A percentile compares a stretch with the other conserved stretches of the same genome.
These are phyloP conservation scores for Russula lepida DNA, from an alignment of 768 basidiomycete genomes.

Conservation along the genomic window DNA sequence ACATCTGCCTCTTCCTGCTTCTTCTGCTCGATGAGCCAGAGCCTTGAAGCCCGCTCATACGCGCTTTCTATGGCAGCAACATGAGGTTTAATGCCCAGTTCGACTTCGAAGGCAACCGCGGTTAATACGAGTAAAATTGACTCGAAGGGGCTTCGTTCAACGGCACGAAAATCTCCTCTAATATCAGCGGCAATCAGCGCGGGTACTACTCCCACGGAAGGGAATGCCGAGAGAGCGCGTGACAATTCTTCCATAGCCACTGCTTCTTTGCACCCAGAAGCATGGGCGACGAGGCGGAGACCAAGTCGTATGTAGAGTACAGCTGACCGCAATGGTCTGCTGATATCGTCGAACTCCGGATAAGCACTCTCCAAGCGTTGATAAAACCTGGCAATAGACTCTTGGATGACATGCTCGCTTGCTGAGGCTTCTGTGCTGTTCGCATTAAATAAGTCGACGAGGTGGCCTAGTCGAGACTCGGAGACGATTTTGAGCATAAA, in stretches of 20 bases:
- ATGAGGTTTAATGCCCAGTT: constrained; percentile 33
- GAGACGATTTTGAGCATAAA: constrained; percentile 57
- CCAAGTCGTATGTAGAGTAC: constrained; percentile 65
- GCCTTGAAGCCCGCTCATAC: constrained; percentile 64
- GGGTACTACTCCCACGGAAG: constrained; percentile 39
- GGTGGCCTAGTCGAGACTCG: constrained; percentile 39
- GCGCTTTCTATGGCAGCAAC: constrained; percentile 36
- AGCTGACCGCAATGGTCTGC: constrained; percentile 54
- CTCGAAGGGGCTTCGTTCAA: constrained; percentile 31
- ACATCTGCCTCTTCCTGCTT: constrained; percentile 56
- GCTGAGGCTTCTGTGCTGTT: constrained; percentile 33
- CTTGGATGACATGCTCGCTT: constrained; percentile 68
- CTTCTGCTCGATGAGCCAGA: constrained; percentile 79
- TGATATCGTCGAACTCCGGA: constrained; percentile 63
- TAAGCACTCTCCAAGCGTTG: constrained; percentile 66
- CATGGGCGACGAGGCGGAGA: constrained; percentile 43
- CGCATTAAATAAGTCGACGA: constrained; percentile 35
- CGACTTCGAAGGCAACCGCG: constrained; percentile 37
- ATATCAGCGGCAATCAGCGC: constrained; percentile 27
- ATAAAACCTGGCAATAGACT: constrained; percentile 68
- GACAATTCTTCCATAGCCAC: constrained; percentile 20
- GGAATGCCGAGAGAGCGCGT: constrained; percentile 43
- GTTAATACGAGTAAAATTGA: constrained; percentile 42
- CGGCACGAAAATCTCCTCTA: constrained; percentile 23
- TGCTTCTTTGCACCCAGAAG: neutral